Evolutionary conservation across 768 basidiomycete genomes (phyloP), one percentile per base, ranked within the genome.

Genomic region (Termitomyces sp.): DNA sequence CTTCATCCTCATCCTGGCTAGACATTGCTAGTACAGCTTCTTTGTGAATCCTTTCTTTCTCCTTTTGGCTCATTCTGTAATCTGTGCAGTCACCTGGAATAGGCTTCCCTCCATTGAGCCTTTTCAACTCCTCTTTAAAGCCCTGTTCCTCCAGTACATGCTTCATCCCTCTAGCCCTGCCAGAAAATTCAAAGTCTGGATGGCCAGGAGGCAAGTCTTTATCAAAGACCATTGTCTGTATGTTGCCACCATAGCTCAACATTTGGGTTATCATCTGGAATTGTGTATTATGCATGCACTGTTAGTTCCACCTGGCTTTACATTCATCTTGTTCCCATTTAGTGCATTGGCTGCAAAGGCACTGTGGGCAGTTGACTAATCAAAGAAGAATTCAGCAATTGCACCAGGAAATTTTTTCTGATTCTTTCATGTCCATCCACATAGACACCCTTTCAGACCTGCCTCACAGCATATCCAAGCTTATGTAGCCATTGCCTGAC

Each of bases 281-380:
- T 52, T 7, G 11, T 5, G 51, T 52, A 5, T n/a, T 8, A 28
- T 51, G 37, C 34, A 34, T 34, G 34, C 11, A 12, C 11, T 11
- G 5, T 6, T 40, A 11, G 5, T 37, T 14, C 62, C 58, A 21
- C 44, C 54, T 37, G 58, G 52, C 21, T 48, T 52, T 32, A 63
- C 55, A 47, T 64, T 64, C 61, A 64, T 64, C 17, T 64, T 47
- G 21, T 63, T 60, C 12, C 47, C 61, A 23, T 62, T 61, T 25
- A 62, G 53, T 11, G 62, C 59, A 59, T 58, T 59, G 14, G 27
- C 12, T 12, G 59, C 48, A 28, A 63, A 54, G 16, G 59, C 57
- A 16, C 54, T 62, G 55, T 64, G 61, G 16, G 63, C 58, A 34
- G 61, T 57, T n/a, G n/a, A n/a, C n/a, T n/a, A n/a, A n/a, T n/a